Evolutionary conservation across 352 stramenopile species (phyloP), one percentile per base, ranked within the genome.

Genomic region (Blastocystis sp.): DNA sequence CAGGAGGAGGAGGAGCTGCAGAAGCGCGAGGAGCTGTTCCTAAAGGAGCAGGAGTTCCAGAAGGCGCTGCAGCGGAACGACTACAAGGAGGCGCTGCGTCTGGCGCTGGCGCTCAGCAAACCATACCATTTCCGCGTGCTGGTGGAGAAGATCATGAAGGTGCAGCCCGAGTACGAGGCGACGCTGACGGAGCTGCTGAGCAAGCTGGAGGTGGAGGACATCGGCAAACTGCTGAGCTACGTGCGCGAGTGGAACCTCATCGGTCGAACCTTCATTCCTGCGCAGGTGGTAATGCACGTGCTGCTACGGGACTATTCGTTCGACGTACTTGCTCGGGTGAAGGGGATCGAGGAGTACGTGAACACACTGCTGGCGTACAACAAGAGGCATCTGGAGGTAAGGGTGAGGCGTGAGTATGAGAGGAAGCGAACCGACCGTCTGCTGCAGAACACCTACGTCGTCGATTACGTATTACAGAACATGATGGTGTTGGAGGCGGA

Each of bases 191-290:
- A 93, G 67, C 88, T 90, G 7, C 88, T 95, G 16, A 89, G 88
- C 51, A 93, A 89, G 40, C 93, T 97, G 84, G 86, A 89, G 40
- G 89, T 92, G 57, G 92, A 94, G 48, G 88, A 94, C 54, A 89
- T 97, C 36, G 90, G 89, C 69, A 93, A 94, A 88, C 91, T 97
- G 21, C 89, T 98, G 11, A 89, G 92, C 40, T 98, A 97, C 90
- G 90, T 96, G 76, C 90, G 93, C 56, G 95, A 98, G 77, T 99
- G 96, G 95, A 98, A 98, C 89, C 98, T 95, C 65, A 95, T 97
- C 86, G 93, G 93, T 27, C 92, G 92, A 59, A 96, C 97, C 87
- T 94, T 91, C n/a, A 89, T 92, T 56, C 90, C 98, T 56, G 94
- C 92, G 57, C 95, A 98, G 89, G 87, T 94, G 36, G 87, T 98